Base-by-base conservation (phyloP, 441 rosid species). In the Mallotus repandus region DNA sequence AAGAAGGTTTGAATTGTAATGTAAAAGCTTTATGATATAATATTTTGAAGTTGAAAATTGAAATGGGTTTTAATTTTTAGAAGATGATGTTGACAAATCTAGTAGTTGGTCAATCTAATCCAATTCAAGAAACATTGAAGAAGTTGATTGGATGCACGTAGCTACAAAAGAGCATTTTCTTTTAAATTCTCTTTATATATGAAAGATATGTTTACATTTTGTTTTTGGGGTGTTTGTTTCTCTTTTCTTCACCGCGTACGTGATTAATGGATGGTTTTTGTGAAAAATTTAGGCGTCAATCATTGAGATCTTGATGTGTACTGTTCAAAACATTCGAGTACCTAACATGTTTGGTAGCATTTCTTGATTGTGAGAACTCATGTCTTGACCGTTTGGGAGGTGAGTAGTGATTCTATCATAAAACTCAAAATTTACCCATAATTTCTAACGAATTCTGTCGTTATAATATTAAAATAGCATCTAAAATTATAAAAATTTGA, bases 221-320 rank as follows among this genome's bases (percentile, higher is more conserved):
- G 29, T 32, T 56, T 29, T 49, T 16, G 21, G 1, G 32, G 3
- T 29, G 32, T 29, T 29, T 60, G 1, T 8, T 12, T 48, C 49
- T 45, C 49, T 29, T 25, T 54, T 49, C 58, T 50, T 25, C 29
- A 14, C 50, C 57, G 56, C 66, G 72, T 70, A 52, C 74, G 76
- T 77, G 75, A 55, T 70, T 59, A 25, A 67, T 29, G 68, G 73
- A 3, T 13, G 46, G 19, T 43, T 22, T n/a, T 0, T 18, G 11
- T 25, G 62, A 67, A 63, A 49, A 63, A 19, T 71, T n/a, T 5
- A 49, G 78, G 80, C 85, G 73, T 68, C 22, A 35, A 61, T 78
- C 65, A 57, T 72, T 77, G 76, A 41, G 7, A 46, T 22, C 59
- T 62, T 45, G 15, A 2, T n/a, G n/a, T 63, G 10, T 1, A 9